phyloP scores from a whole-genome alignment of 2,329 filamentous ascomycete species.

The Colletotrichum caudatum region DNA sequence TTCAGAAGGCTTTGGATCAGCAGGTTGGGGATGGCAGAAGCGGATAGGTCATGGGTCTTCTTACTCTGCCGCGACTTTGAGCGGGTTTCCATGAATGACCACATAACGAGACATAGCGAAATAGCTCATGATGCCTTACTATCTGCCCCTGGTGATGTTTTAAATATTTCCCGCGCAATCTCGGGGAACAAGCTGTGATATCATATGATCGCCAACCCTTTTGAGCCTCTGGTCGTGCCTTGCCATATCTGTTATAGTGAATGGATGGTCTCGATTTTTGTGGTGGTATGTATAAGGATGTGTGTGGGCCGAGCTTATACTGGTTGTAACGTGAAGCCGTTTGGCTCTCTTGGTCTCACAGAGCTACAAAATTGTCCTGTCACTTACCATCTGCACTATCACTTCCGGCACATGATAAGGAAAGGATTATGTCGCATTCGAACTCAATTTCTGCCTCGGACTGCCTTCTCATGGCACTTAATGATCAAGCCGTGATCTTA shows the following conservation, averaged over 20 bases:
- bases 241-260: neutral
- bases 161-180: neutral
- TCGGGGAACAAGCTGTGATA: neutral
- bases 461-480: neutral
- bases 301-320: no score
- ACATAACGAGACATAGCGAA: constrained; percentile 25
- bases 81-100: constrained; percentile 14
- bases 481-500: no score
- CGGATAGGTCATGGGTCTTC: neutral
- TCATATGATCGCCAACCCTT: neutral
- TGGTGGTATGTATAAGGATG: no score
- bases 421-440: neutral
- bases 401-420: neutral
- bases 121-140: constrained; percentile 8
- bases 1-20: neutral
- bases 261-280: no score
- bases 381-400: neutral
- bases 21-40: neutral
- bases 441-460: neutral
- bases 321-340: no score
- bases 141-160: neutral
- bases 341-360: neutral
- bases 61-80: neutral
- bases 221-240: neutral
- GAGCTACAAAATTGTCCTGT: neutral